Base-by-base conservation (phyloP, 2,329 filamentous ascomycete genomes). In the Diaporthe sp. region DNA sequence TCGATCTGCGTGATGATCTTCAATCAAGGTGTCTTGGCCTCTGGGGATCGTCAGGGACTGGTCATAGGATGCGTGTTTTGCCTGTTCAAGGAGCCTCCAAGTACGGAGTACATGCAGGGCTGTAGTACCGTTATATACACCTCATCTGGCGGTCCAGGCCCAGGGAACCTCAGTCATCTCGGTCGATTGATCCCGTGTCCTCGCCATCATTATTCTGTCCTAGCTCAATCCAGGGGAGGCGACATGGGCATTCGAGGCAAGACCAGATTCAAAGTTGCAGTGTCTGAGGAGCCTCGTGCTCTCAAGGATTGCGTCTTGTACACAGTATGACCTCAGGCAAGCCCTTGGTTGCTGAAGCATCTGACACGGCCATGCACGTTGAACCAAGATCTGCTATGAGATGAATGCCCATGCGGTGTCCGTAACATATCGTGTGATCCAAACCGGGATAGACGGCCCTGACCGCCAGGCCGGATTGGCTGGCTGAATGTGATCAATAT, bases 401-500 rank as follows among this genome's bases (percentile, higher is more conserved):
- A 51, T 37, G 10, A 32, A 44, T 32, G 59, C 51, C 61, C 71
- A 69, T 61, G 53, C 63, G 25, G 10, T 15, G 30, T 25, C 13
- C 61, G 50, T 42, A 58, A 25, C 27, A 37, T n/a, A 37, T 69
- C 47, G 27, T 22, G 44, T 73, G 39, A 50, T 59, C 42, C 53
- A 39, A 59, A 59, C 12, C 53, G 32, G 63, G 63, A 50, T 59
- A 42, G 66, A 58, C 32, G 71, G 51, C n/a, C 44, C 32, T 44
- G 32, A 59, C 10, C 4, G 30, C 25, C 6, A 15, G n/a, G 30
- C 32, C 39, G 61, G 61, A 73, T 73, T 73, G 71, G 71, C 42
- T 68, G 71, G 71, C 61, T 70, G 63, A 73, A 69, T 73, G 25
- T 53, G 19, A 15, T 35, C 63, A 73, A 73, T 70, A 73, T 73